phyloP scores from a whole-genome alignment of 2,329 filamentous ascomycete species.

The Parastagonospora avenae region DNA sequence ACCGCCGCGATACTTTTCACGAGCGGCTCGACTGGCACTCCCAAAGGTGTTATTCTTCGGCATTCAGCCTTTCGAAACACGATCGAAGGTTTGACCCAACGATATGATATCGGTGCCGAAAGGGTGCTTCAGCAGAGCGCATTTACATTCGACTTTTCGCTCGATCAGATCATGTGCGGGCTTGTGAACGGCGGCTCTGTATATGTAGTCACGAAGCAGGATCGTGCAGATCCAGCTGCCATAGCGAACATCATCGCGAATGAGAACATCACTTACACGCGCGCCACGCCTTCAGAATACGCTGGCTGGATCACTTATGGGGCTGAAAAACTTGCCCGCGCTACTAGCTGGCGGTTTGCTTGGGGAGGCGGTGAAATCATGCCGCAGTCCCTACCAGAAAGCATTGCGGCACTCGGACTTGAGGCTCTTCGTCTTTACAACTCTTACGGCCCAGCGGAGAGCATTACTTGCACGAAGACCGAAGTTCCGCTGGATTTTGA shows the following conservation, averaged over 20 bases:
- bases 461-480: not conserved
- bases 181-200: conserved; percentile 49
- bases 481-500: too few species aligned
- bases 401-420: conserved; percentile 3
- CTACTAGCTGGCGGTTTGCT: conserved; percentile 37
- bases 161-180: conserved; percentile 50
- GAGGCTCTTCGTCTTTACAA: conserved; percentile 12
- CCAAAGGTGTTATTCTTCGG: conserved; percentile 57
- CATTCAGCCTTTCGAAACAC: conserved; percentile 43
- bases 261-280: conserved; percentile 47
- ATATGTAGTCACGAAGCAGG: conserved; percentile 37
- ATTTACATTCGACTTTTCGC: conserved; percentile 49
- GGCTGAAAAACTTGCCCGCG: conserved; percentile 12
- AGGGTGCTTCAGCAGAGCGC: conserved; percentile 50
- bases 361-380: conserved; percentile 27
- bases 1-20: conserved; percentile 66
- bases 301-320: conserved; percentile 26
- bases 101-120: not conserved
- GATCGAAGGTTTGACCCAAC: conserved; percentile 45
- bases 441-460: conserved; percentile 26
- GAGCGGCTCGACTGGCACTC: conserved; percentile 59
- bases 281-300: conserved; percentile 52
- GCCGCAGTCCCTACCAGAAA: not conserved
- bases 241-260: conserved; percentile 45
- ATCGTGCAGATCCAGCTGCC: conserved; percentile 42